Evolutionary conservation across 306 rosid species (phyloP).

Genomic region (Quercus cerris): DNA sequence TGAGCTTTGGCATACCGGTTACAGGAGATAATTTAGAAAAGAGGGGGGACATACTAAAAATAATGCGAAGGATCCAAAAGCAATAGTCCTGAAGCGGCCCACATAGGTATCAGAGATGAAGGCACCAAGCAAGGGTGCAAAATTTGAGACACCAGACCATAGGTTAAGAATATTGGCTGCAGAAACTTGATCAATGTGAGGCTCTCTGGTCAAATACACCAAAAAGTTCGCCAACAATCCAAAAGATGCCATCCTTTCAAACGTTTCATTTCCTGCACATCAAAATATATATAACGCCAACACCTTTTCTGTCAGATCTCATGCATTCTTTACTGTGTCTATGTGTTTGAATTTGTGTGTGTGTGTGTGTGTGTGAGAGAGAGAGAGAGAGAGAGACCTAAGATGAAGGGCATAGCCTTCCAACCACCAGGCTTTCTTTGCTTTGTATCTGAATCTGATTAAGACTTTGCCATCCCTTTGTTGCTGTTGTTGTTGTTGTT

Average conservation of each 20-base stretch:
- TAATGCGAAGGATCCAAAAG: constrained; percentile 52
- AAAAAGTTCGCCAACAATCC: constrained; percentile 76
- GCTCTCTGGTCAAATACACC: constrained; percentile 64
- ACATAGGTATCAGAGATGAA: constrained; percentile 72
- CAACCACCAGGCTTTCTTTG: constrained; percentile 69
- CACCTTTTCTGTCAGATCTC: not conserved
- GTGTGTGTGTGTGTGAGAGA: not conserved
- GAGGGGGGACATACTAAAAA: constrained; percentile 35
- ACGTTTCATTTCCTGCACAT: constrained; percentile 72
- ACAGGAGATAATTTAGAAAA: not conserved
- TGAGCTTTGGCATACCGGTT: too few species aligned
- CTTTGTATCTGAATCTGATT: constrained; percentile 7
- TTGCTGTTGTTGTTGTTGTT: not conserved
- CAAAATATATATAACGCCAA: not conserved
- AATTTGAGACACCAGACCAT: constrained; percentile 61
- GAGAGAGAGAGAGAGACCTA: constrained; percentile 45
- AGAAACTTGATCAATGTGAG: constrained; percentile 65
- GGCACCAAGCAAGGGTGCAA: constrained; percentile 75
- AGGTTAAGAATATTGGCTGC: constrained; percentile 62
- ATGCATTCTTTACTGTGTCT: not conserved
- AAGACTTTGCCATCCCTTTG: not conserved
- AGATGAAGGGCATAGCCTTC: constrained; percentile 79
- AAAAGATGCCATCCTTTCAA: constrained; percentile 68
- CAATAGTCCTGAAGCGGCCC: constrained; percentile 80
- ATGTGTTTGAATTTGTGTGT: not conserved